A percentile compares a stretch with the other conserved stretches of the same genome.
phyloP scores from a whole-genome alignment of 345 rosid species.

The Cardamine occulta region DNA sequence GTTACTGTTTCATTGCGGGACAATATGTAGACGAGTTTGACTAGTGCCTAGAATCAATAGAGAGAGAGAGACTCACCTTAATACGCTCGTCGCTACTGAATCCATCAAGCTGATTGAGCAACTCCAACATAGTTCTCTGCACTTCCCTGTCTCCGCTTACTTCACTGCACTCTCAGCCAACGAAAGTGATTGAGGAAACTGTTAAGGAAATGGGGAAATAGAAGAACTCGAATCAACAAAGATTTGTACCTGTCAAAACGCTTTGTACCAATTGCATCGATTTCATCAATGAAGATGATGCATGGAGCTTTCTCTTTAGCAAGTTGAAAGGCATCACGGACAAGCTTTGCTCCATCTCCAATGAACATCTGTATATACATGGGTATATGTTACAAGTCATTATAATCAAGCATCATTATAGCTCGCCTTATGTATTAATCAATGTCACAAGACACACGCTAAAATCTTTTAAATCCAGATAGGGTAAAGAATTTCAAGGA shows the following conservation, averaged over 20 bases:
- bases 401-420: not conserved
- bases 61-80: constrained; percentile 58
- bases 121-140: constrained; percentile 97
- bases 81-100: constrained; percentile 98
- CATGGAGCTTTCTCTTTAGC: constrained; percentile 99
- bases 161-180: constrained; percentile 69
- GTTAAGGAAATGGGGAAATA: not conserved
- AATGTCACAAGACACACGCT: too few species aligned
- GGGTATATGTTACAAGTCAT: not conserved
- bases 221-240: not conserved
- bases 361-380: constrained; percentile 81
- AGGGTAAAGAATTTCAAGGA: not conserved
- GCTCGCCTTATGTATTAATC: too few species aligned
- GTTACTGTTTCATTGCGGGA: not conserved
- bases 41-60: constrained; percentile 1
- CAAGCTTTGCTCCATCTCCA: constrained; percentile 99
- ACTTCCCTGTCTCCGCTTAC: constrained; percentile 99
- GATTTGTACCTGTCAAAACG: constrained; percentile 87
- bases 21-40: not conserved
- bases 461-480: constrained; percentile 1
- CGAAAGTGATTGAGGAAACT: constrained; percentile 16
- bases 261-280: constrained; percentile 98
- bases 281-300: constrained; percentile 98
- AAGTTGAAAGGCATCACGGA: constrained; percentile 99
- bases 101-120: constrained; percentile 98